These are phyloP conservation scores for Fusarium goolgardi DNA, from an alignment of 2,329 filamentous ascomycete species.

Conservation along the genomic window DNA sequence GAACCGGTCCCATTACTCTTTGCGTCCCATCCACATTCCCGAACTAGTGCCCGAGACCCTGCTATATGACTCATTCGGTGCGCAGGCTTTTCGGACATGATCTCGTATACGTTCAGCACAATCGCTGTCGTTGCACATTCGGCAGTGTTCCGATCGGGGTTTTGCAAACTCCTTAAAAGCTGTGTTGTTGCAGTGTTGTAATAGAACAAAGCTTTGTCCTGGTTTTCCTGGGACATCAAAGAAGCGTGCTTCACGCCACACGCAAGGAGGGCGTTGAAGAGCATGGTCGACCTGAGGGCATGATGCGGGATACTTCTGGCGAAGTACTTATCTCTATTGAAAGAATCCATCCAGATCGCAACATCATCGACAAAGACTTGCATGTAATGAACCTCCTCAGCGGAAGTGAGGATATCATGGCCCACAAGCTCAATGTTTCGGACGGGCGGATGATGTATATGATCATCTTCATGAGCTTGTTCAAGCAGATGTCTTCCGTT, in stretches of 20 bases:
- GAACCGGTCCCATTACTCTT: slow-evolving; percentile 80
- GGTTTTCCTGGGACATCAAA: slow-evolving; percentile 75
- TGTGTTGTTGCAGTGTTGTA: slow-evolving; percentile 87
- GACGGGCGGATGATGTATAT: slow-evolving; percentile 1
- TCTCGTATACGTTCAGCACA: slow-evolving; percentile 90
- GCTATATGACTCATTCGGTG: slow-evolving; percentile 91
- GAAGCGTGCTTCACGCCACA: slow-evolving; percentile 87
- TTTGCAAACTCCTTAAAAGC: slow-evolving; percentile 80
- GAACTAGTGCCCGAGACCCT: slow-evolving; percentile 85
- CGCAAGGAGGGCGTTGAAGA: slow-evolving; percentile 87
- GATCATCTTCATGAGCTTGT: slow-evolving; percentile 14
- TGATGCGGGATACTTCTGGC: slow-evolving; percentile 85
- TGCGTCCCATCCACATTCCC: slow-evolving; percentile 90
- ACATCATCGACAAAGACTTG: slow-evolving; percentile 93
- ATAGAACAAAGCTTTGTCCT: slow-evolving; percentile 83
- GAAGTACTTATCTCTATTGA: slow-evolving; percentile 89
- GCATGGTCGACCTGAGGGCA: slow-evolving; percentile 84
- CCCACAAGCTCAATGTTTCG: slow-evolving; percentile 39
- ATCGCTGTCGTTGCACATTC: slow-evolving; percentile 90
- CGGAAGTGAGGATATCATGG: slow-evolving; percentile 74
- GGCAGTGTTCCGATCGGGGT: slow-evolving; percentile 84
- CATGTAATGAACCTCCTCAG: slow-evolving; percentile 88
- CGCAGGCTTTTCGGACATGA: slow-evolving; percentile 84
- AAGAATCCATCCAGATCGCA: slow-evolving; percentile 92
- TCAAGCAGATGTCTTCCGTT: not conserved